Conservation (phyloP, 306 rosid species). For the Cotoneaster glaucophyllus region DNA sequence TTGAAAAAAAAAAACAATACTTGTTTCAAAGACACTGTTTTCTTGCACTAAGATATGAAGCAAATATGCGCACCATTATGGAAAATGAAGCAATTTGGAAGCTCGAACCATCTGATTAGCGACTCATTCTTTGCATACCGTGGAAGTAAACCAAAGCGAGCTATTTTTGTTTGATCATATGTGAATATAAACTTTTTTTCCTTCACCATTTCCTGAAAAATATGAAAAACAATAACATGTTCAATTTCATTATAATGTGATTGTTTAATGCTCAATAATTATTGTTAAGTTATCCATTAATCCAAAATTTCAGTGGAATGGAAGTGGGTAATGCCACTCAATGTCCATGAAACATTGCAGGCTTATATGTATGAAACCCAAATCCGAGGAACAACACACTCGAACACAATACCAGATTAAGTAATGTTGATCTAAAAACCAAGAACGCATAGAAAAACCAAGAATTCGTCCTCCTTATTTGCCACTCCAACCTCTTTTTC, state of each 20-base stretch:
- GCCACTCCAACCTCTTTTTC: background rate
- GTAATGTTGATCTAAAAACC: background rate
- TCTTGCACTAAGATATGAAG: background rate
- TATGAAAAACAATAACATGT: slow-evolving; percentile 5
- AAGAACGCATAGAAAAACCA: background rate
- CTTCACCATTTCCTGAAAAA: slow-evolving; percentile 88
- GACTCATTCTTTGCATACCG: slow-evolving; percentile 84
- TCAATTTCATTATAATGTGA: slow-evolving; percentile 3
- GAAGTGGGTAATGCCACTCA: background rate
- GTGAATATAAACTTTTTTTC: slow-evolving; percentile 64
- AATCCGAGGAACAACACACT: too few relatives aligned
- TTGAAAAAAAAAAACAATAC: background rate
- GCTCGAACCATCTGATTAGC: slow-evolving; percentile 85
- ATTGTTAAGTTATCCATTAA: background rate
- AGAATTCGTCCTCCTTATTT: background rate
- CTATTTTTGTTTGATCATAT: slow-evolving; percentile 75
- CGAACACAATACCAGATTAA: background rate
- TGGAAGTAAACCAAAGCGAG: slow-evolving; percentile 92
- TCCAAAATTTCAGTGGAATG: background rate
- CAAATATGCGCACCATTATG: slow-evolving; percentile 60
- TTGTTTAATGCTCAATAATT: slow-evolving; percentile 2
- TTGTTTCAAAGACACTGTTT: background rate
- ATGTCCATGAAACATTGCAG: background rate
- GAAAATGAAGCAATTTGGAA: slow-evolving; percentile 94
- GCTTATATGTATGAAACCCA: background rate